phyloP scores from a whole-genome alignment of 306 rosid genomes.

The Potentilla sterilis region DNA sequence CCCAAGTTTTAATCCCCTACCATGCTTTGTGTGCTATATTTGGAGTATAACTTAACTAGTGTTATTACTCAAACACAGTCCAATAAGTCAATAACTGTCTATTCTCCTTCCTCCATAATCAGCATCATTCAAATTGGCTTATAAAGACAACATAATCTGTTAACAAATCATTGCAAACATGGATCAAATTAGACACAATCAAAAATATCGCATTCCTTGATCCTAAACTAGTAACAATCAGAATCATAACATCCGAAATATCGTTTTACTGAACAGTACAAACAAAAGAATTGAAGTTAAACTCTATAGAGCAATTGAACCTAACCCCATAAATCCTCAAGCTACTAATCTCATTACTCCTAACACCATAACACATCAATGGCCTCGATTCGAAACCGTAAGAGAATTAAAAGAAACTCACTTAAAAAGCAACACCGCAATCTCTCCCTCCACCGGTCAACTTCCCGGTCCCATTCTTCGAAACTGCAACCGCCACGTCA shows the following conservation, averaged over 20 bases:
- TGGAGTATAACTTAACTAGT: background rate
- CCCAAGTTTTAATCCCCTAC: background rate
- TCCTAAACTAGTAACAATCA: background rate
- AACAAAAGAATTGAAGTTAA: constrained; percentile 9
- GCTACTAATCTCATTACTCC: background rate
- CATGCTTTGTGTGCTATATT: background rate
- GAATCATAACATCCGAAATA: background rate
- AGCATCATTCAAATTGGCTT: background rate
- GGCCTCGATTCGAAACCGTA: background rate
- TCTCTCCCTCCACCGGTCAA: constrained; percentile 39
- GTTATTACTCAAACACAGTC: background rate
- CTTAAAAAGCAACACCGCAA: constrained; percentile 67
- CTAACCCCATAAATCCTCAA: background rate
- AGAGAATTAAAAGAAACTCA: background rate
- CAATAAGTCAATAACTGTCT: too few species aligned
- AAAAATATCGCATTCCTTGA: background rate
- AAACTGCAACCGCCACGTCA: constrained; percentile 34
- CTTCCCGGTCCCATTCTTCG: constrained; percentile 40
- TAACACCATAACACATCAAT: background rate
- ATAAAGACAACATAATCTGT: background rate
- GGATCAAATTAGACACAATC: background rate
- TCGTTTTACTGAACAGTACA: background rate
- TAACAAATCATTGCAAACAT: background rate
- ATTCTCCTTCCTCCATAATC: too few species aligned
- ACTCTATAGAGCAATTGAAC: background rate